Evolutionary conservation across 2,329 filamentous ascomycete species (phyloP).

Genomic region (Xylariaceae sp.): DNA sequence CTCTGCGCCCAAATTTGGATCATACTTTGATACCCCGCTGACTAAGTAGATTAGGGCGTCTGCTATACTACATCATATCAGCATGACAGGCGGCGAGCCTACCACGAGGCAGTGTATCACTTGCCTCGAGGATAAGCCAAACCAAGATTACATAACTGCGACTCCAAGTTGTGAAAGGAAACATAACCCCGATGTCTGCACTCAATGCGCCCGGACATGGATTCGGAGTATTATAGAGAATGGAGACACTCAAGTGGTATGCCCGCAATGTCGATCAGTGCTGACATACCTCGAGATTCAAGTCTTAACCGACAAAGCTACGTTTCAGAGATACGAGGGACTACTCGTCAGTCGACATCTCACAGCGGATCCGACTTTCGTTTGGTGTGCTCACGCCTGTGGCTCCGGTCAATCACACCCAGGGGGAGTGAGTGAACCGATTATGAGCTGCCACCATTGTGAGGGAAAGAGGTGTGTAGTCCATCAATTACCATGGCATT

Average conservation of each 20-base stretch:
- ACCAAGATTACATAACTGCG: background rate
- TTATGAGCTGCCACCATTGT: slow-evolving; percentile 3
- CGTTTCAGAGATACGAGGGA: background rate
- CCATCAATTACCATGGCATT: slow-evolving; percentile 8
- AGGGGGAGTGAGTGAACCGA: background rate
- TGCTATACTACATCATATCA: no score
- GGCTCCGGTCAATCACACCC: slow-evolving; percentile 18
- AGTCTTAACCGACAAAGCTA: background rate
- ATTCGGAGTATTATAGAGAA: background rate
- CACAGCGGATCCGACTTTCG: background rate
- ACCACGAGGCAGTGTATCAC: background rate
- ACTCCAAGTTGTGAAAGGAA: background rate
- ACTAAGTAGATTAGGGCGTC: no score
- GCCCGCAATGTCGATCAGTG: slow-evolving; percentile 4
- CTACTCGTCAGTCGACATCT: background rate
- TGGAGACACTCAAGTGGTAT: background rate
- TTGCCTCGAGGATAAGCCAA: background rate
- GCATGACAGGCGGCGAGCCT: no score
- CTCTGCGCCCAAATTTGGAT: no score
- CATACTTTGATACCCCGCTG: no score
- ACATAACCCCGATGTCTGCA: background rate
- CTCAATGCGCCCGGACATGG: background rate
- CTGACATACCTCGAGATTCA: background rate
- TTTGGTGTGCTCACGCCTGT: slow-evolving; percentile 18
- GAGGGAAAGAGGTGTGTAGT: background rate